Evolutionary conservation across 2,329 filamentous ascomycete species (phyloP), one percentile per base, ranked within the genome.

Genomic region (Penicillium glabrum): DNA sequence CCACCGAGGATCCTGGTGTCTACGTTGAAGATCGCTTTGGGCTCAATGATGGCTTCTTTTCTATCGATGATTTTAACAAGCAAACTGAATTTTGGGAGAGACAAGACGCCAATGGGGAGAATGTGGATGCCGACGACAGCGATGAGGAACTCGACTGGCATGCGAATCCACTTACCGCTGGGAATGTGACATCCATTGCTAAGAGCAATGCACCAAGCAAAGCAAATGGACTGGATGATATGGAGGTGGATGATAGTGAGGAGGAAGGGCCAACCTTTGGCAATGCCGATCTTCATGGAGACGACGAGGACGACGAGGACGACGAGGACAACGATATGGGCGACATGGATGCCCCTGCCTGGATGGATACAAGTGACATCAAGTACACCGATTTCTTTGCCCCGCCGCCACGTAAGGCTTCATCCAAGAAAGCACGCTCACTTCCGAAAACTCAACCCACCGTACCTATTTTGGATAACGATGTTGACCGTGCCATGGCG

Each of bases 1-100:
- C 53, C 37, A 66, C 77, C 23, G 70, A 71, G 14, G 68, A 78
- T 5, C 73, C 77, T 1, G 82, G 83, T 48, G 83, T 84, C 39
- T 88, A 88, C 58, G 78, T 86, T 9, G 81, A 87, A 65, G 92
- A 98, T 68, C 86, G 87, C 4, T 83, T 95, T 69, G 91, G 92
- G 7, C 84, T 99, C 31, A 98, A 99, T 69, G 95, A 99, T 70
- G 93, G 92, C 5, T 99, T 99, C 79, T 99, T 99, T 78, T 96
- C 91, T 16, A 93, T 99, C 67, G 93, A 98, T 68, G 87, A 96
- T 58, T 99, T 99, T 83, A 99, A 99, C 80, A 91, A 89, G 71
- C 90, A 96, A 71, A 91, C 92, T 2, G 91, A 96, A 68, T 89
- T 89, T 70, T 86, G 97, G 48, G 95, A 99, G 74, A 86, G 90